phyloP scores from a whole-genome alignment of 163 green algal genomes.

The Scenedesmus sp. region DNA sequence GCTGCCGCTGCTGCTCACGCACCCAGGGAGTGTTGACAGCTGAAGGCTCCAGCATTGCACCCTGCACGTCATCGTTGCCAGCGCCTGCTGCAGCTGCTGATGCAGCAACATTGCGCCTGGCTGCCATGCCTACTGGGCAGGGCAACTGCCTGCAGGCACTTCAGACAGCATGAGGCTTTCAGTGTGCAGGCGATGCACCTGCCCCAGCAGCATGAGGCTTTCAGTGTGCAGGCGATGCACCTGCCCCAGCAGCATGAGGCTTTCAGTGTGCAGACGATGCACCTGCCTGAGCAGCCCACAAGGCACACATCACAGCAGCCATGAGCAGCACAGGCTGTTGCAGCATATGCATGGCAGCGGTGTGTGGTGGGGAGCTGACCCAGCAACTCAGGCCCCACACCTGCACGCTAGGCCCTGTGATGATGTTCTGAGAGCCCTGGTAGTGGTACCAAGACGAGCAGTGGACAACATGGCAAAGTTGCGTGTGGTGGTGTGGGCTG shows the following conservation, averaged over 20 bases:
- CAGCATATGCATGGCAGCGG: not conserved
- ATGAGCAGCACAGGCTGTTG: not conserved
- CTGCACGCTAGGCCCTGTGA: not conserved
- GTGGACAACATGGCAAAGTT: not conserved
- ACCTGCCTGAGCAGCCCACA: not conserved
- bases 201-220: too few species aligned
- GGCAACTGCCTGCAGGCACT: not conserved
- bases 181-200: not conserved
- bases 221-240: not conserved
- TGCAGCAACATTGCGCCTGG: not conserved
- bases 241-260: not conserved
- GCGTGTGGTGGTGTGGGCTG: not conserved
- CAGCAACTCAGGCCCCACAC: not conserved
- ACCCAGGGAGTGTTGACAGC: conserved; percentile 45
- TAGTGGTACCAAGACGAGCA: not conserved
- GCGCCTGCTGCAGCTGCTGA: conserved; percentile 18
- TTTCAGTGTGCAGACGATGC: not conserved
- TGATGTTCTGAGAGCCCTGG: not conserved
- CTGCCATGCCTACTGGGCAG: not conserved
- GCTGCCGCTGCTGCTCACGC: not conserved
- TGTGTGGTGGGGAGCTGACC: not conserved
- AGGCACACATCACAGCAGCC: not conserved
- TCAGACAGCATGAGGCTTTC: not conserved
- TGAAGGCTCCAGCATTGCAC: conserved; percentile 50
- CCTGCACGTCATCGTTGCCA: conserved; percentile 37